A percentile compares a stretch with the other conserved stretches of the same genome.
Evolutionary conservation across 2,329 filamentous ascomycete species (phyloP).

Genomic region (Aspergillus neotritici): DNA sequence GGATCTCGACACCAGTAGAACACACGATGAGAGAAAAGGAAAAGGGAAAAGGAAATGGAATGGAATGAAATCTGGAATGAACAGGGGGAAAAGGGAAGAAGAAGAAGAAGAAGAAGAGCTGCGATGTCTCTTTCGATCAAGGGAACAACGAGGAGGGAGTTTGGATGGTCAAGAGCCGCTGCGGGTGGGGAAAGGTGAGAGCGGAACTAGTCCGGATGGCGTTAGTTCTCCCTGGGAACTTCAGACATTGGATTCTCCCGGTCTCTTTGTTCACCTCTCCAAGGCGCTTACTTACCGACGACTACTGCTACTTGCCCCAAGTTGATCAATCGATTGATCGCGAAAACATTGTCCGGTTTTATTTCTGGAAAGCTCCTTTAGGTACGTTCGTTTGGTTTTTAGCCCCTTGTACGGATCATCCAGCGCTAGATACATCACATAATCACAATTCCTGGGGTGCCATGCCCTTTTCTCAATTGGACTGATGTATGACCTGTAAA

Average conservation of each 20-base stretch:
- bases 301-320: not conserved
- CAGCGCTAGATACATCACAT: no score
- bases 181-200: slow-evolving; percentile 13
- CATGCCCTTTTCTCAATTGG: no score
- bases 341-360: not conserved
- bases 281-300: slow-evolving; percentile 9
- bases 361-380: no score
- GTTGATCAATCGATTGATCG: slow-evolving; percentile 1
- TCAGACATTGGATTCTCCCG: not conserved
- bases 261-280: not conserved
- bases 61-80: slow-evolving; percentile 13
- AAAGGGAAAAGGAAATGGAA: slow-evolving; percentile 15
- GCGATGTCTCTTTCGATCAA: slow-evolving; percentile 16
- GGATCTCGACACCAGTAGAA: slow-evolving; percentile 4
- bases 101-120: slow-evolving; percentile 19
- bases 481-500: no score
- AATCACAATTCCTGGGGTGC: no score
- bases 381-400: no score
- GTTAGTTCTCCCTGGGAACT: slow-evolving; percentile 11
- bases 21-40: slow-evolving; percentile 17
- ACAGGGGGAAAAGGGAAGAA: slow-evolving; percentile 11
- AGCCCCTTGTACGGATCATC: no score
- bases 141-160: slow-evolving; percentile 19
- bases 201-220: slow-evolving; percentile 10
- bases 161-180: slow-evolving; percentile 26